These are phyloP conservation scores for Sungouiella thailandica DNA, from an alignment of 805 yeast genomes.

Conservation along the genomic window DNA sequence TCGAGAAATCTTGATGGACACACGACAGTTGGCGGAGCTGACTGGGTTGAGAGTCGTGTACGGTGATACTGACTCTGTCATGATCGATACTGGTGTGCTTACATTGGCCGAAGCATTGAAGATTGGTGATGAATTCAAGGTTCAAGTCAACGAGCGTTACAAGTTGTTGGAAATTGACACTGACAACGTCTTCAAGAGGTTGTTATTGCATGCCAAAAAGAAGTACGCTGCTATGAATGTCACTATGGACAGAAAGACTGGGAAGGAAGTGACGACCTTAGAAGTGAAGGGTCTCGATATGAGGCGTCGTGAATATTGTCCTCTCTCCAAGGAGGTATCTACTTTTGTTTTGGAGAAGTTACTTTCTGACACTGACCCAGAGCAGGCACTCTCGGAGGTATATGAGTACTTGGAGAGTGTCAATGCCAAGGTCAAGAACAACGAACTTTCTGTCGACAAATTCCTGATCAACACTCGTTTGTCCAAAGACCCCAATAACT, in stretches of 20 bases:
- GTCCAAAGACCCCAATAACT: constrained; percentile 82
- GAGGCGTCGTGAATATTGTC: constrained; percentile 95
- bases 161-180: constrained; percentile 86
- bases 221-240: constrained; percentile 91
- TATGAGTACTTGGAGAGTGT: constrained; percentile 67
- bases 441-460: constrained; percentile 61
- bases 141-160: constrained; percentile 83
- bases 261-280: constrained; percentile 46
- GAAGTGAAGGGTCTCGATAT: constrained; percentile 97
- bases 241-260: constrained; percentile 45
- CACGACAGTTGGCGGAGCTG: constrained; percentile 87
- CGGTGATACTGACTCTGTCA: constrained; percentile 98
- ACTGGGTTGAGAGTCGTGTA: constrained; percentile 81
- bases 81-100: constrained; percentile 87
- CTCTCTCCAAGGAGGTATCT: constrained; percentile 84
- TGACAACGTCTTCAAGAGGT: constrained; percentile 84
- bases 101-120: constrained; percentile 66
- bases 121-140: constrained; percentile 82
- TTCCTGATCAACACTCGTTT: constrained; percentile 80
- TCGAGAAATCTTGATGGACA: constrained; percentile 89
- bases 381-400: constrained; percentile 65
- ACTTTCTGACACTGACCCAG: constrained; percentile 69
- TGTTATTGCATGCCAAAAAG: constrained; percentile 89
- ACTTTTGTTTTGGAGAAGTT: constrained; percentile 67
- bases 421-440: constrained; percentile 50